Evolutionary conservation across 306 rosid species (phyloP), one percentile per base, ranked within the genome.

Genomic region (Sicyos edulis): DNA sequence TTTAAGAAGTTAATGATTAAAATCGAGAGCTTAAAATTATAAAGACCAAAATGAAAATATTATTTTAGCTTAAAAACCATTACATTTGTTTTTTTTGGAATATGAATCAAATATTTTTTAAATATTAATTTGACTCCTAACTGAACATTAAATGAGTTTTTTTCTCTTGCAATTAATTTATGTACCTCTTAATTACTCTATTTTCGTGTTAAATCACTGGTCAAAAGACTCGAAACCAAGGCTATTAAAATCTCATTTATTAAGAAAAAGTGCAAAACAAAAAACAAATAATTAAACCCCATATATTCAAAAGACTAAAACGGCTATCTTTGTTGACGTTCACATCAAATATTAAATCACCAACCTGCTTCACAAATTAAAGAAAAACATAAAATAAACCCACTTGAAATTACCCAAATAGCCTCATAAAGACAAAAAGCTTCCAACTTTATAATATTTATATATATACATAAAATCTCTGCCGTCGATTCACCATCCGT

Each of bases 401-500:
- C 5, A 24, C 7, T 0, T 7, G 59, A 73, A 73, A 73, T 58
- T 47, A 29, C 68, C n/a, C 1, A 22, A 57, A 24, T 49, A 16
- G 6, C 69, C 66, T n/a, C 32, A 42, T 1, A 22, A 63, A 78
- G 75, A 71, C 79, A 73, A 72, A 79, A 79, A 75, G 71, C 83
- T 70, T 44, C 47, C 42, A 47, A 58, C 24, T 75, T 76, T 50
- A 75, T 75, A 73, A 71, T 4, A 64, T 78, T 61, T 67, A 73
- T 26, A 26, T 26, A 67, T 4, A 63, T 78, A 57, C 76, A 42
- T 8, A 37, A 78, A 76, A 75, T 82, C 60, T 75, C 62, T 67
- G 47, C 76, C 70, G 74, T 54, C 74, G 72, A 71, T 75, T 74
- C 83, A 74, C 84, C 92, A 78, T 79, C 95, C 96, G 88, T 86